These are phyloP conservation scores for Alternaria angustiovoidea DNA, from an alignment of 2,329 filamentous ascomycete genomes.

Conservation along the genomic window DNA sequence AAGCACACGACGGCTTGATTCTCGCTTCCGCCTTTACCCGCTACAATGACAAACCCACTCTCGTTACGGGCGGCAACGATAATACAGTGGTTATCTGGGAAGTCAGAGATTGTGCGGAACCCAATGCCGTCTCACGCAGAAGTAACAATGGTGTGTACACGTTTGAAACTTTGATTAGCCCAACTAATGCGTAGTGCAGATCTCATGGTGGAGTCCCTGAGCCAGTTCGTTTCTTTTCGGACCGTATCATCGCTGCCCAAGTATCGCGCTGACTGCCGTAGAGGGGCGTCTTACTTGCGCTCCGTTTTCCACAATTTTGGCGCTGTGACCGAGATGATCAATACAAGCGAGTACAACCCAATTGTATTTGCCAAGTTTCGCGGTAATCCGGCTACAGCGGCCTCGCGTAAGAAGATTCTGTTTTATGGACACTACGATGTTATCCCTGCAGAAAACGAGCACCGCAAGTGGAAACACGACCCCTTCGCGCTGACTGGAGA, in stretches of 20 bases:
- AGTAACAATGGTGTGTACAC: constrained; percentile 63
- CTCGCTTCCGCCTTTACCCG: constrained; percentile 80
- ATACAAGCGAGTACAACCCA: constrained; percentile 83
- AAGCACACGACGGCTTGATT: constrained; percentile 86
- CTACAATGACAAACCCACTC: constrained; percentile 77
- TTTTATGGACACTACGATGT: constrained; percentile 99
- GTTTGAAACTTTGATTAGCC: constrained; percentile 7
- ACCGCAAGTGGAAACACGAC: constrained; percentile 83
- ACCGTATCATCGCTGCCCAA: constrained; percentile 88
- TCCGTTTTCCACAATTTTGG: constrained; percentile 92
- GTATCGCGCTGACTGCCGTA: constrained; percentile 89
- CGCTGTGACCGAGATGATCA: constrained; percentile 82
- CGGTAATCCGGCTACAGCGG: constrained; percentile 72
- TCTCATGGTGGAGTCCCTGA: constrained; percentile 69
- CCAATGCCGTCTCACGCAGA: constrained; percentile 55
- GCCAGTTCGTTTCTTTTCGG: constrained; percentile 89
- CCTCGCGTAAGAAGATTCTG: constrained; percentile 81
- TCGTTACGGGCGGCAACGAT: constrained; percentile 94
- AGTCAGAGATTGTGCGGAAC: constrained; percentile 64
- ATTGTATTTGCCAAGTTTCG: constrained; percentile 92
- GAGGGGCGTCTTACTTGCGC: constrained; percentile 89
- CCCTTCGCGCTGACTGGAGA: constrained; percentile 90
- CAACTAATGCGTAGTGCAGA: constrained; percentile 54
- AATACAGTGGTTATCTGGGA: constrained; percentile 90
- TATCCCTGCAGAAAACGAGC: constrained; percentile 84